These are phyloP conservation scores for Eimeria necatrix DNA, from an alignment of 169 alveolate genomes.

Conservation along the genomic window DNA sequence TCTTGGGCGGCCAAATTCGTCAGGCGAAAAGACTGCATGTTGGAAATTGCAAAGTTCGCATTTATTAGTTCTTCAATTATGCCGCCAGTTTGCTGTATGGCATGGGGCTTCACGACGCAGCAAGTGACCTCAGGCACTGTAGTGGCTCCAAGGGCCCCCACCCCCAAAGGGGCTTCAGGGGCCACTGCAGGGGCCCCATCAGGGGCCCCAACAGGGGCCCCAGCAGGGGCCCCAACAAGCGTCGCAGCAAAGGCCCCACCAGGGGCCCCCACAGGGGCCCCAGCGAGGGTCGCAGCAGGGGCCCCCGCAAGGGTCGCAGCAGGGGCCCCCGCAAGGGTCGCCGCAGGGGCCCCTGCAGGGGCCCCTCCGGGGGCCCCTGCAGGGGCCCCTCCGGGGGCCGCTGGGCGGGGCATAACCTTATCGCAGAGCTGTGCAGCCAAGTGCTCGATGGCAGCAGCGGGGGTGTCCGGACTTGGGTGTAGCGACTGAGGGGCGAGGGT, in stretches of 20 bases:
- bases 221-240: not conserved
- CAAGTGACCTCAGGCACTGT: conserved; percentile 88
- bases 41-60: conserved; percentile 93
- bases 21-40: conserved; percentile 89
- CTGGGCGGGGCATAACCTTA: not conserved
- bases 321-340: not conserved
- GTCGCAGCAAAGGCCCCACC: not conserved
- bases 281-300: not conserved
- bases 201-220: not conserved
- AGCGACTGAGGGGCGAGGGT: not conserved
- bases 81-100: conserved; percentile 90
- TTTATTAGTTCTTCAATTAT: conserved; percentile 88
- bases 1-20: conserved; percentile 93
- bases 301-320: conserved; percentile 5
- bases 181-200: too few relatives aligned
- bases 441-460: conserved; percentile 30
- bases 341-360: not conserved
- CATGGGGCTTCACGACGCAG: conserved; percentile 90
- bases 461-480: not conserved
- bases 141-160: not conserved
- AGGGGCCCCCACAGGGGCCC: not conserved
- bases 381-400: too few relatives aligned
- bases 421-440: conserved; percentile 1
- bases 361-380: not conserved
- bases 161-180: not conserved